phyloP scores from a whole-genome alignment of 371 early-diverging fungal genomes.

The Saksenaea vasiformis region DNA sequence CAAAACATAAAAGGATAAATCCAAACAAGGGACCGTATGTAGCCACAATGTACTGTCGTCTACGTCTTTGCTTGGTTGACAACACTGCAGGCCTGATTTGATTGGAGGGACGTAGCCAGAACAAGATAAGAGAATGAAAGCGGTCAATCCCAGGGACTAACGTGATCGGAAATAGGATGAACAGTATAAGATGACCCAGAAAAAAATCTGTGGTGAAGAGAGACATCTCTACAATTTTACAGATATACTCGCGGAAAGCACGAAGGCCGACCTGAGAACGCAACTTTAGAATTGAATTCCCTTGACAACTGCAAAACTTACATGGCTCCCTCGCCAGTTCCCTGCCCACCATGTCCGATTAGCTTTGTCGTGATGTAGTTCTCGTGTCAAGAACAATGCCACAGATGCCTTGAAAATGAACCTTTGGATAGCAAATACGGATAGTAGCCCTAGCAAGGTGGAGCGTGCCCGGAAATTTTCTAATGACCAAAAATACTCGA shows the following conservation, averaged over 20 bases:
- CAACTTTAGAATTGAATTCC: not conserved
- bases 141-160: slow-evolving; percentile 75
- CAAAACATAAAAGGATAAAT: slow-evolving; percentile 36
- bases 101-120: slow-evolving; percentile 77
- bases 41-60: slow-evolving; percentile 60
- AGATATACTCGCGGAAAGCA: slow-evolving; percentile 69
- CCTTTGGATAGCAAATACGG: slow-evolving; percentile 66
- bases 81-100: slow-evolving; percentile 78
- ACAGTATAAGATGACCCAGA: slow-evolving; percentile 70
- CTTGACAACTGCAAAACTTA: slow-evolving; percentile 16
- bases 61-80: slow-evolving; percentile 60
- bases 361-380: slow-evolving; percentile 76
- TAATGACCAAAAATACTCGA: slow-evolving; percentile 69
- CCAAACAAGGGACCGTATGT: slow-evolving; percentile 68
- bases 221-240: slow-evolving; percentile 86
- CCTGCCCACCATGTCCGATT: slow-evolving; percentile 94
- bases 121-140: slow-evolving; percentile 80
- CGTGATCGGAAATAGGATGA: slow-evolving; percentile 65
- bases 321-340: slow-evolving; percentile 62
- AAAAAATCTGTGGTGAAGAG: slow-evolving; percentile 82
- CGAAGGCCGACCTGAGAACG: not conserved
- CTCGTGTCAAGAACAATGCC: slow-evolving; percentile 75
- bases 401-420: slow-evolving; percentile 72
- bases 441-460: slow-evolving; percentile 69
- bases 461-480: slow-evolving; percentile 64